Evolutionary conservation across 345 rosid species (phyloP).

Genomic region (Leavenworthia alabamica): DNA sequence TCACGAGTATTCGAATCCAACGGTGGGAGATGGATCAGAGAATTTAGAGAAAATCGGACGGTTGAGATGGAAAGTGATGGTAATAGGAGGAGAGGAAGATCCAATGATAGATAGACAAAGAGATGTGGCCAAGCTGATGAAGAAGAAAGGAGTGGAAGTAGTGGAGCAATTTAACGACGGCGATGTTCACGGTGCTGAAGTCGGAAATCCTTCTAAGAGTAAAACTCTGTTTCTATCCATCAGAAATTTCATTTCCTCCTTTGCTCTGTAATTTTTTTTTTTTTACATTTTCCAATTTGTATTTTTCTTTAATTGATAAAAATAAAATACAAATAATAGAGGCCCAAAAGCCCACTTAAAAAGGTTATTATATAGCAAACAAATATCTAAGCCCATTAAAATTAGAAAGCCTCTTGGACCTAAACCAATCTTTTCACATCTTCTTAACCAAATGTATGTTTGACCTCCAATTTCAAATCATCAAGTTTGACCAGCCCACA

Average conservation of each 20-base stretch:
- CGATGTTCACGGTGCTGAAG: constrained; percentile 37
- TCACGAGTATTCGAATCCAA: constrained; percentile 54
- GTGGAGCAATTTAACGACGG: constrained; percentile 27
- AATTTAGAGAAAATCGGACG: constrained; percentile 6
- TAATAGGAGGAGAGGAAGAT: constrained; percentile 40
- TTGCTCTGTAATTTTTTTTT: neutral
- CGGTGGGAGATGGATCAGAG: constrained; percentile 29
- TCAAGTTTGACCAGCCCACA: no score
- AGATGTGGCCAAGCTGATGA: constrained; percentile 34
- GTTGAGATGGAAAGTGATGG: constrained; percentile 42
- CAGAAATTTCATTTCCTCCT: constrained; percentile 24
- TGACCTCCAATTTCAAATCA: no score
- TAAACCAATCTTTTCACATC: no score
- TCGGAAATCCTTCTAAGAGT: constrained; percentile 19
- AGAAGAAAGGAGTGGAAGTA: constrained; percentile 37
- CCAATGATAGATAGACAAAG: constrained; percentile 48
- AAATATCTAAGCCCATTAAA: no score
- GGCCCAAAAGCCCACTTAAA: no score
- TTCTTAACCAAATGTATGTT: no score
- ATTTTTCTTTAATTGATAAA: neutral
- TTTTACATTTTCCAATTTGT: no score
- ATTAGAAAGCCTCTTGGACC: no score
- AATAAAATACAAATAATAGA: neutral
- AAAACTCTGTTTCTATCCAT: constrained; percentile 10
- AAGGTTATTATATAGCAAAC: no score